Percentiles rank a stretch among this genome's conserved stretches.
These are phyloP conservation scores for Citrus mangshanensis DNA, from an alignment of 345 rosid species.

Conservation along the genomic window DNA sequence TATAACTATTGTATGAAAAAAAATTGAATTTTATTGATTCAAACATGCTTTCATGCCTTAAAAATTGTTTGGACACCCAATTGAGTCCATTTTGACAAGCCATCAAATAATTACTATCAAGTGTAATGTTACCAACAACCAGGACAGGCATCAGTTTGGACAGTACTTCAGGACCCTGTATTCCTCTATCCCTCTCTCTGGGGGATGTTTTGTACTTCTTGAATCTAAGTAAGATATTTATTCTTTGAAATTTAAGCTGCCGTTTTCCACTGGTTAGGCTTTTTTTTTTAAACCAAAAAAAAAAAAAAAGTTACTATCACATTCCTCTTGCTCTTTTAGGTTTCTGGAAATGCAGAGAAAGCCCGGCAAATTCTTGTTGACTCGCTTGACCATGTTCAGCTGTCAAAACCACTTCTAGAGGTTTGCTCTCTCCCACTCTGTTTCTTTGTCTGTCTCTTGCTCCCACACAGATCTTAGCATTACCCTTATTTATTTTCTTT, in stretches of 20 bases:
- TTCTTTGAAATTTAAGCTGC: neutral
- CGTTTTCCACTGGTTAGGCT: neutral
- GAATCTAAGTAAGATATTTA: neutral
- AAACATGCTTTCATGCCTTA: neutral
- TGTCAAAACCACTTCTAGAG: slow-evolving; percentile 79
- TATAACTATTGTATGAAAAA: neutral
- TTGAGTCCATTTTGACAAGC: neutral
- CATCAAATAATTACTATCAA: neutral
- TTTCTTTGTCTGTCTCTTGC: neutral
- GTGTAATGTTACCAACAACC: neutral
- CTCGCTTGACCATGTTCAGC: slow-evolving; percentile 76
- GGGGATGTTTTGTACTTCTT: neutral
- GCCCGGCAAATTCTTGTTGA: slow-evolving; percentile 67
- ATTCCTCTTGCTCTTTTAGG: slow-evolving; percentile 31
- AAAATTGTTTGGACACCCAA: neutral
- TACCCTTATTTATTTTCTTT: neutral
- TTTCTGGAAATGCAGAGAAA: slow-evolving; percentile 63
- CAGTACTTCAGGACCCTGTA: neutral
- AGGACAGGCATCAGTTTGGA: neutral
- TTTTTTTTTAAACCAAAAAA: no score
- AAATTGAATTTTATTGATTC: neutral
- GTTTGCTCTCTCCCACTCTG: slow-evolving; percentile 14
- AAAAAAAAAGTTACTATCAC: neutral
- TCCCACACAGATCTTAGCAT: neutral
- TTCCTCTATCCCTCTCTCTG: neutral